Conservation (phyloP, 345 rosid genomes). For the Rubroshorea leprosula region DNA sequence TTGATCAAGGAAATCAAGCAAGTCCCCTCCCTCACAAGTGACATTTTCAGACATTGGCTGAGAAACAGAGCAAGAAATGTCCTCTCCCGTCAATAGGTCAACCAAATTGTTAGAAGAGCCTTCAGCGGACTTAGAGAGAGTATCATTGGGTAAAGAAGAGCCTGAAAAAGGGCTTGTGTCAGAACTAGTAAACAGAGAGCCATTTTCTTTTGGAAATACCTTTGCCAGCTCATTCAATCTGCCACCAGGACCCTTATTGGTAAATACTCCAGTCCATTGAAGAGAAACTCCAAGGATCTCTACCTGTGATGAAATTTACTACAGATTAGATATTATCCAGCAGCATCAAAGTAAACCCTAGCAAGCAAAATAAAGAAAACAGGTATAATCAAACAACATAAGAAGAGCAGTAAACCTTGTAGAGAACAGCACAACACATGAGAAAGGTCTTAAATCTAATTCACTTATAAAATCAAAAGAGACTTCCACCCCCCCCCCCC, state of each 20-base stretch:
- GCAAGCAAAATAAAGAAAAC: conserved; percentile 3
- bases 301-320: conserved; percentile 46
- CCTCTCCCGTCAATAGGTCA: conserved; percentile 75
- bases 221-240: conserved; percentile 46
- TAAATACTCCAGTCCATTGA: conserved; percentile 68
- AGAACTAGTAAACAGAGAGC: conserved; percentile 31
- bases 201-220: conserved; percentile 34
- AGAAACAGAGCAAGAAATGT: conserved; percentile 43
- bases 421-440: too few relatives aligned
- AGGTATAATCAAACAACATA: background rate
- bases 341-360: conserved; percentile 9
- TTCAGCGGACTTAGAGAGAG: conserved; percentile 25
- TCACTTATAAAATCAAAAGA: background rate
- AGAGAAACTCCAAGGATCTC: conserved; percentile 95
- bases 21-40: conserved; percentile 38
- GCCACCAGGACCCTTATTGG: conserved; percentile 50
- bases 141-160: conserved; percentile 33
- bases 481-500: too few relatives aligned
- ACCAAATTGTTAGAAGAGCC: conserved; percentile 41
- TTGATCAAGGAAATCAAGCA: conserved; percentile 76
- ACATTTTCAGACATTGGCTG: conserved; percentile 41
- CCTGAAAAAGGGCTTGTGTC: conserved; percentile 47
- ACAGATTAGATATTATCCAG: conserved; percentile 10
- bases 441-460: background rate
- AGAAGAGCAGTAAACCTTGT: background rate